Evolutionary conservation across 306 rosid species (phyloP).

Genomic region (Crataegus laevigata): DNA sequence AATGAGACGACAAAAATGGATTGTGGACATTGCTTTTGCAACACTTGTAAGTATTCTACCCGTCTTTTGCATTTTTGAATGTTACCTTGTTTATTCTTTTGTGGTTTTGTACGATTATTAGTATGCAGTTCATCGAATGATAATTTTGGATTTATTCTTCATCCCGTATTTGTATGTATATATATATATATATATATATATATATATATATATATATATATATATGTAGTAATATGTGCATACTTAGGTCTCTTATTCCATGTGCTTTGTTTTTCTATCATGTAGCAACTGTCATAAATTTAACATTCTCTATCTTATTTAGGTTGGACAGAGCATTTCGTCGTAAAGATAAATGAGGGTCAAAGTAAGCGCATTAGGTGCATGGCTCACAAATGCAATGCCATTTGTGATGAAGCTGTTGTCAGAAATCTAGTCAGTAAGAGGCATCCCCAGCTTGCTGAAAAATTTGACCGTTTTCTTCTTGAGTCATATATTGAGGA

Average conservation of each 20-base stretch:
- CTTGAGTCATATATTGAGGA: constrained; percentile 96
- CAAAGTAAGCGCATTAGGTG: constrained; percentile 89
- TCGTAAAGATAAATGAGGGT: constrained; percentile 89
- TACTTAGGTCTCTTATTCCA: neutral
- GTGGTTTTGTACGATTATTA: neutral
- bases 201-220: neutral
- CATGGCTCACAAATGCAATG: constrained; percentile 87
- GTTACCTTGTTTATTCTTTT: neutral
- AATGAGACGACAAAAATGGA: constrained; percentile 69
- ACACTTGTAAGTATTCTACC: constrained; percentile 50
- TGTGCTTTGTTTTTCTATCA: neutral
- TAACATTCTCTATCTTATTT: constrained; percentile 7
- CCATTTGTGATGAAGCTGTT: constrained; percentile 75
- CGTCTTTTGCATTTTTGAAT: neutral
- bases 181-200: neutral
- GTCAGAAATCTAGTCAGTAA: constrained; percentile 58
- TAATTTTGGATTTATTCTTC: neutral
- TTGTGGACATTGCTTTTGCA: constrained; percentile 94
- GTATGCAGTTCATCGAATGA: neutral
- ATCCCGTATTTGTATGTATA: neutral
- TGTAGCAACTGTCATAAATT: neutral
- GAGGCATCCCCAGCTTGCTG: constrained; percentile 61
- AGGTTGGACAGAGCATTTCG: constrained; percentile 92
- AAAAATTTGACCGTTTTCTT: constrained; percentile 87
- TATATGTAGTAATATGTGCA: neutral